phyloP scores from a whole-genome alignment of 1,139 yeast species.

The Spencermartinsiella ligniputridi region DNA sequence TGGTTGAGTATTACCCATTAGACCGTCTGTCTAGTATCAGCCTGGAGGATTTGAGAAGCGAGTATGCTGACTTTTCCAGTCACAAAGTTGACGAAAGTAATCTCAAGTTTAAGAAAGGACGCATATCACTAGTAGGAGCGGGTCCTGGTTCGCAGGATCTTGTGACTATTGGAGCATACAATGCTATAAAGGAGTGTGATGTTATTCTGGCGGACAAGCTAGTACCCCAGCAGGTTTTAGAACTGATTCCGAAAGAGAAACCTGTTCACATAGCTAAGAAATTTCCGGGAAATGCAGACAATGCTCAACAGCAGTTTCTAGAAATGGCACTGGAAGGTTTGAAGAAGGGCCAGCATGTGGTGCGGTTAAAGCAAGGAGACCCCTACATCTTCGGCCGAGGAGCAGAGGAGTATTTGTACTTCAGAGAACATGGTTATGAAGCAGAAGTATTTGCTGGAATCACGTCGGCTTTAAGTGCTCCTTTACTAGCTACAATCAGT shows the following conservation, averaged over 20 bases:
- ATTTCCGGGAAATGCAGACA: slow-evolving; percentile 95
- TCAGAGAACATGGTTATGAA: slow-evolving; percentile 58
- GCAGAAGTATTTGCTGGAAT: slow-evolving; percentile 84
- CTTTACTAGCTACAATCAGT: slow-evolving; percentile 79
- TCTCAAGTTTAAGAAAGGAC: slow-evolving; percentile 38
- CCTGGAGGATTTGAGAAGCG: slow-evolving; percentile 50
- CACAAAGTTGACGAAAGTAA: slow-evolving; percentile 1
- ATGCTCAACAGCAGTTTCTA: slow-evolving; percentile 82
- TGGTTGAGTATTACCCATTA: slow-evolving; percentile 88
- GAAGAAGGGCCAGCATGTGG: slow-evolving; percentile 66
- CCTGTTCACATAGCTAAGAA: slow-evolving; percentile 83
- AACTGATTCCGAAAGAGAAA: slow-evolving; percentile 69
- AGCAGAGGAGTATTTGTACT: slow-evolving; percentile 81
- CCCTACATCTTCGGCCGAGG: slow-evolving; percentile 97
- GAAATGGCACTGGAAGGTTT: slow-evolving; percentile 64
- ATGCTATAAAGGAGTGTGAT: slow-evolving; percentile 79
- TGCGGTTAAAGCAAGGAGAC: slow-evolving; percentile 92
- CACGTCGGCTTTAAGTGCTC: slow-evolving; percentile 87
- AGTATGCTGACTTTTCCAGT: slow-evolving; percentile 29
- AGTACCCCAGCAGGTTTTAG: slow-evolving; percentile 84
- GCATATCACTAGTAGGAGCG: slow-evolving; percentile 78
- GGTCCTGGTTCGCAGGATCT: slow-evolving; percentile 91
- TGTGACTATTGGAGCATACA: slow-evolving; percentile 79
- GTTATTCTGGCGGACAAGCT: slow-evolving; percentile 83
- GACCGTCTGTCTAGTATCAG: slow-evolving; percentile 53